Conservation (phyloP, 192 early-diverging fungal species). For the Coemansia sp. region DNA sequence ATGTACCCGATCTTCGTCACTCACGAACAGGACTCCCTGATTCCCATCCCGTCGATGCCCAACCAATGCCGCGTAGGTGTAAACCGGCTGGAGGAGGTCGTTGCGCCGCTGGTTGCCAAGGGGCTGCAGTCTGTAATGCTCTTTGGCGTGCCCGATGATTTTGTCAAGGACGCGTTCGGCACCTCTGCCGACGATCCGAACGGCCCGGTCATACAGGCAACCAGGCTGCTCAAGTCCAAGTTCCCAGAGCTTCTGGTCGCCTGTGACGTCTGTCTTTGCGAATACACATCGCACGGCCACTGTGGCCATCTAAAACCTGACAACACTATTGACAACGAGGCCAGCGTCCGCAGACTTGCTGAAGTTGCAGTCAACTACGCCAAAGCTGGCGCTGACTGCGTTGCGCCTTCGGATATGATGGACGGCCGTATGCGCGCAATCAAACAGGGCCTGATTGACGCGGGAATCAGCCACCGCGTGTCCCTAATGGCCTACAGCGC, state of each 20-base stretch:
- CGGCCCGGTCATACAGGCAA: conserved; percentile 81
- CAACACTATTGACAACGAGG: conserved; percentile 79
- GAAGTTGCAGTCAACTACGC: conserved; percentile 87
- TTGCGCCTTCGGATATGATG: conserved; percentile 98
- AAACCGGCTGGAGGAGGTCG: conserved; percentile 68
- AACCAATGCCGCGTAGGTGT: conserved; percentile 84
- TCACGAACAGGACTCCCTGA: conserved; percentile 73
- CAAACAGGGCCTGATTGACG: conserved; percentile 76
- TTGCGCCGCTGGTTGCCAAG: conserved; percentile 83
- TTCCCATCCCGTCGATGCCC: conserved; percentile 80
- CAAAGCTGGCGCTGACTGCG: conserved; percentile 85
- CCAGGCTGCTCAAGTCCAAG: conserved; percentile 68
- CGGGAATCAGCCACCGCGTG: conserved; percentile 74
- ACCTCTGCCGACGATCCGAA: conserved; percentile 78
- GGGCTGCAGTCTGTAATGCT: conserved; percentile 85
- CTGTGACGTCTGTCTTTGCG: conserved; percentile 96
- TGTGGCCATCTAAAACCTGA: conserved; percentile 82
- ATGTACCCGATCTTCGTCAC: conserved; percentile 96
- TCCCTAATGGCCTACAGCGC: conserved; percentile 96
- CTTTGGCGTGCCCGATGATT: conserved; percentile 86
- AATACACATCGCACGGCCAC: conserved; percentile 95
- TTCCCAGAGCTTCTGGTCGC: conserved; percentile 85
- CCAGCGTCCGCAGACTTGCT: conserved; percentile 74
- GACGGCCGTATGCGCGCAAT: conserved; percentile 91
- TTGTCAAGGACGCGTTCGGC: conserved; percentile 72